These are phyloP conservation scores for Chenopodium album DNA, from an alignment of 148 eudicot genomes.

Conservation along the genomic window DNA sequence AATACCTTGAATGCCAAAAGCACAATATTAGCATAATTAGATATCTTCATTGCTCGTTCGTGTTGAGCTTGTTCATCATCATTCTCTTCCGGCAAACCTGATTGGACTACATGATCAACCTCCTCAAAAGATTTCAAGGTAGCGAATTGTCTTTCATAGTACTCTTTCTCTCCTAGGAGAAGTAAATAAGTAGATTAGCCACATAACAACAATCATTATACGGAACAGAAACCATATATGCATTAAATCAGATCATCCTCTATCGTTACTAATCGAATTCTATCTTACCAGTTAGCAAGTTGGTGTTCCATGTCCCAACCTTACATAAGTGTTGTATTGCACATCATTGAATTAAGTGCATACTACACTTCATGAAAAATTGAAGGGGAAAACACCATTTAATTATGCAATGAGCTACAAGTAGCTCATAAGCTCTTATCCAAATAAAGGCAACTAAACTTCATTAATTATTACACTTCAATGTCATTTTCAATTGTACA, in stretches of 20 bases:
- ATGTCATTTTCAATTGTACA: no score
- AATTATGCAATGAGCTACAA: not conserved
- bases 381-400: not conserved
- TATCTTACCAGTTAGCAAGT: not conserved
- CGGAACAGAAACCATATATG: not conserved
- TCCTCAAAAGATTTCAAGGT: slow-evolving; percentile 80
- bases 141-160: slow-evolving; percentile 73
- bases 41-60: slow-evolving; percentile 87
- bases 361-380: not conserved
- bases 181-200: slow-evolving; percentile 1
- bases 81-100: slow-evolving; percentile 45
- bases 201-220: no score
- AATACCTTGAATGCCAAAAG: slow-evolving; percentile 72
- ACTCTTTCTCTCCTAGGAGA: slow-evolving; percentile 64
- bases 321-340: not conserved
- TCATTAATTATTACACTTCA: not conserved
- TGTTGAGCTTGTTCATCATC: slow-evolving; percentile 58
- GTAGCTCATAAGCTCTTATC: not conserved
- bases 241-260: not conserved
- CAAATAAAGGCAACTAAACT: not conserved
- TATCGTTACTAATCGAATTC: not conserved
- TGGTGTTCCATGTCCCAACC: no score
- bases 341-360: not conserved
- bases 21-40: slow-evolving; percentile 75
- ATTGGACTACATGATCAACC: slow-evolving; percentile 52